A percentile compares a stretch with the other conserved stretches of the same genome.
Conservation (phyloP, 2,329 filamentous ascomycete species). For the Aspergillus caelatus region DNA sequence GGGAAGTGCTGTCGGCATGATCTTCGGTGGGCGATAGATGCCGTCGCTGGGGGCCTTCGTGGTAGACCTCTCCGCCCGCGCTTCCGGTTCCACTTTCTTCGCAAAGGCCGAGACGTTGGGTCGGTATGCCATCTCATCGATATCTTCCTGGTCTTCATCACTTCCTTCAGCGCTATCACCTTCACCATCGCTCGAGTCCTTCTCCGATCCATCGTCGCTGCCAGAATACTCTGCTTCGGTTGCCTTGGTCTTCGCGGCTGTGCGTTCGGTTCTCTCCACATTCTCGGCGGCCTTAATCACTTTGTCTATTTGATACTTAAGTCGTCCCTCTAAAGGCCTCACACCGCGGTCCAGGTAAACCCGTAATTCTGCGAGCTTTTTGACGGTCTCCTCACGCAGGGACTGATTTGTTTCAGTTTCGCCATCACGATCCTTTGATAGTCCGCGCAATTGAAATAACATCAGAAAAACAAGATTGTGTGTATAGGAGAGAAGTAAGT, state of each 20-base stretch:
- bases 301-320: constrained; percentile 96
- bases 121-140: constrained; percentile 64
- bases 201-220: constrained; percentile 29
- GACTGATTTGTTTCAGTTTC: constrained; percentile 37
- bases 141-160: constrained; percentile 49
- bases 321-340: constrained; percentile 80
- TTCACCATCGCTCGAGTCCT: constrained; percentile 29
- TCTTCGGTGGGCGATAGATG: constrained; percentile 85
- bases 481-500: constrained; percentile 92
- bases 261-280: constrained; percentile 34
- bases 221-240: constrained; percentile 33
- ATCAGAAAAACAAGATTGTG: constrained; percentile 92
- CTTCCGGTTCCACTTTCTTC: constrained; percentile 43
- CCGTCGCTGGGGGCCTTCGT: constrained; percentile 56
- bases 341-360: constrained; percentile 93
- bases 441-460: constrained; percentile 73
- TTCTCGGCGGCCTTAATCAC: constrained; percentile 81
- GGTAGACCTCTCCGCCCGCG: constrained; percentile 24
- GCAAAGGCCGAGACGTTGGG: constrained; percentile 59
- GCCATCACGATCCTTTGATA: constrained; percentile 37
- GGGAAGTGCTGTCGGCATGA: constrained; percentile 84
- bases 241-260: constrained; percentile 33
- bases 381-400: constrained; percentile 69
- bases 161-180: constrained; percentile 28
- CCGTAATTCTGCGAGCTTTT: constrained; percentile 88